A percentile compares a stretch with the other conserved stretches of the same genome.
Conservation (phyloP, 768 basidiomycete species). For the Tremella yokohamensis region DNA sequence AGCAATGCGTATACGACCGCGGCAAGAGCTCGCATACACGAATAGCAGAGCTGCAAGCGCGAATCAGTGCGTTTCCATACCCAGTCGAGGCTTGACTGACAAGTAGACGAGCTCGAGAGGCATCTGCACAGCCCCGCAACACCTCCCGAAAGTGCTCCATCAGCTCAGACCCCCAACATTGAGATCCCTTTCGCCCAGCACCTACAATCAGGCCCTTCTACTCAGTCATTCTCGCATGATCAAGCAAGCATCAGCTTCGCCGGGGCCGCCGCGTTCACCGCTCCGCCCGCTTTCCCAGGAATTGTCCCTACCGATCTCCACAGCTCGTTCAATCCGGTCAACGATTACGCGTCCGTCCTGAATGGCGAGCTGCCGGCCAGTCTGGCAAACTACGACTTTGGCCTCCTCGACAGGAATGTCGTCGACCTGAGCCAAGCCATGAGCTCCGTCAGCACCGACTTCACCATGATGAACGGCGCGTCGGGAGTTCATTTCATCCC, state of each 20-base stretch:
- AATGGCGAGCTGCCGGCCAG: slow-evolving; percentile 7
- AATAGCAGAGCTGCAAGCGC: slow-evolving; percentile 12
- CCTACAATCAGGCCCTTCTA: too few species aligned
- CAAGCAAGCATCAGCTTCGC: neutral
- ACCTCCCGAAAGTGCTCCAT: neutral
- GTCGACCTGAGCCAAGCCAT: slow-evolving; percentile 7
- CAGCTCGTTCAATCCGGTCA: neutral
- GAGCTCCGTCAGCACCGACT: neutral
- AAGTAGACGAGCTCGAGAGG: neutral
- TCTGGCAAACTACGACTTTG: slow-evolving; percentile 13
- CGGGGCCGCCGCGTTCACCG: neutral
- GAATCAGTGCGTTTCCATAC: slow-evolving; percentile 7
- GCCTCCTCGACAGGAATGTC: slow-evolving; percentile 8
- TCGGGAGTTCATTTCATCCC: neutral
- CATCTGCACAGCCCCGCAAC: neutral
- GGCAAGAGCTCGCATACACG: slow-evolving; percentile 2
- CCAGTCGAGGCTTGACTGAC: neutral
- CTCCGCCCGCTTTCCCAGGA: neutral
- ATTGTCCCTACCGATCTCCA: neutral
- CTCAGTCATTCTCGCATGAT: too few species aligned
- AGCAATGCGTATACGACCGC: slow-evolving; percentile 15
- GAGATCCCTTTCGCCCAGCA: neutral
- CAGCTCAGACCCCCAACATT: neutral
- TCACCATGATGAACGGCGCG: neutral
- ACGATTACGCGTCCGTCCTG: slow-evolving; percentile 3